Conservation (phyloP, 306 rosid species). For the Cucurbita moschata region DNA sequence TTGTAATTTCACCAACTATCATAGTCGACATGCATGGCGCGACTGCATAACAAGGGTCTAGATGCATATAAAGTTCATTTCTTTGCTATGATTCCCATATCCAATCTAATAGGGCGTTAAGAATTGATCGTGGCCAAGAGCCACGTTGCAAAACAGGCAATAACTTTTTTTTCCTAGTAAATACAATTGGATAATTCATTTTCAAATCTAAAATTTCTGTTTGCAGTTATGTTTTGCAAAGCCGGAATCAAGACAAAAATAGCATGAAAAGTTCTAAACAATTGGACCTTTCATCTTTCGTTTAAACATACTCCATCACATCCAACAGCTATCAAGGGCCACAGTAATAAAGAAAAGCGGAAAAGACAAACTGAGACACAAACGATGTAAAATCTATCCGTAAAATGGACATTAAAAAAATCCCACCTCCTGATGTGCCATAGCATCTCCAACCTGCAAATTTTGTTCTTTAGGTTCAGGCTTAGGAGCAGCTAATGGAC, state of each 20-base stretch:
- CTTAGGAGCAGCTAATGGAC: conserved; percentile 74
- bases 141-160: too few species aligned
- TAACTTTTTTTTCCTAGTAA: too few species aligned
- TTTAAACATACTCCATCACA: background rate
- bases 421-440: conserved; percentile 50
- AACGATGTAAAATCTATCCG: background rate
- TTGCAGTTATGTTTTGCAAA: background rate
- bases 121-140: background rate
- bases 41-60: background rate
- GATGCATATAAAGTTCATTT: background rate
- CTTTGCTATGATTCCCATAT: background rate
- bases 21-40: background rate
- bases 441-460: conserved; percentile 46
- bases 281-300: background rate
- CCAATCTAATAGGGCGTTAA: background rate
- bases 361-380: background rate
- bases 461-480: conserved; percentile 72
- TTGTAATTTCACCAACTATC: background rate
- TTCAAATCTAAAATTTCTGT: background rate
- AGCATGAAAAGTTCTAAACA: background rate
- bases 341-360: background rate
- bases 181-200: background rate
- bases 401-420: background rate
- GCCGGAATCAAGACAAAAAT: background rate
- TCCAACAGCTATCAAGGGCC: background rate